phyloP scores from a whole-genome alignment of 2,329 filamentous ascomycete genomes.

The Claviceps digitariae region DNA sequence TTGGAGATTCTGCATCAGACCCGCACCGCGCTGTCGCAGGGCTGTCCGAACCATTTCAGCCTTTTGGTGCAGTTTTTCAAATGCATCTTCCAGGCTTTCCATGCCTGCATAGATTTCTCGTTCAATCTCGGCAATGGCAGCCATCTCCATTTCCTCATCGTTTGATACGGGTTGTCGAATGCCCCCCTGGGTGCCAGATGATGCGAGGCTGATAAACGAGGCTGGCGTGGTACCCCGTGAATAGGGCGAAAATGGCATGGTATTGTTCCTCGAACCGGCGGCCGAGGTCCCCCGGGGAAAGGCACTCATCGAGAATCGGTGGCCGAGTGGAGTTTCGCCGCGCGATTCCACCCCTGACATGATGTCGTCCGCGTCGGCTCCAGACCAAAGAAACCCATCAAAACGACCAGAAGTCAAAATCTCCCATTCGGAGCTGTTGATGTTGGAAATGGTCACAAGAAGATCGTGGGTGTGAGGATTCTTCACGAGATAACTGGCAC shows the following conservation, averaged over 20 bases:
- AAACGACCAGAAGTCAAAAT: constrained; percentile 89
- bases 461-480: constrained; percentile 74
- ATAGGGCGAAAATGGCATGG: constrained; percentile 34
- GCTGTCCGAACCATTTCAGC: constrained; percentile 69
- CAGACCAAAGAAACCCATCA: constrained; percentile 90
- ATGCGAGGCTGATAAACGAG: constrained; percentile 45
- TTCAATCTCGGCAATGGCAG: constrained; percentile 79
- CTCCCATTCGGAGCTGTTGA: constrained; percentile 90
- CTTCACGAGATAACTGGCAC: constrained; percentile 72
- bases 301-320: constrained; percentile 24
- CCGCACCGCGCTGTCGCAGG: constrained; percentile 70
- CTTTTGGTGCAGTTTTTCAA: constrained; percentile 76
- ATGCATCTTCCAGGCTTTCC: constrained; percentile 88
- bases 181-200: constrained; percentile 27
- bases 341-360: constrained; percentile 33
- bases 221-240: constrained; percentile 44
- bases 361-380: constrained; percentile 52
- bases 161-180: constrained; percentile 56
- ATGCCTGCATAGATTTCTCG: constrained; percentile 87
- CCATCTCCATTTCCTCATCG: constrained; percentile 89
- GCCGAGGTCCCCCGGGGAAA: constrained; percentile 26
- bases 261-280: constrained; percentile 29
- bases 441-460: constrained; percentile 73
- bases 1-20: constrained; percentile 52
- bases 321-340: constrained; percentile 38